These are phyloP conservation scores for Trichoderma parareesei DNA, from an alignment of 495 filamentous ascomycete genomes.

Conservation along the genomic window DNA sequence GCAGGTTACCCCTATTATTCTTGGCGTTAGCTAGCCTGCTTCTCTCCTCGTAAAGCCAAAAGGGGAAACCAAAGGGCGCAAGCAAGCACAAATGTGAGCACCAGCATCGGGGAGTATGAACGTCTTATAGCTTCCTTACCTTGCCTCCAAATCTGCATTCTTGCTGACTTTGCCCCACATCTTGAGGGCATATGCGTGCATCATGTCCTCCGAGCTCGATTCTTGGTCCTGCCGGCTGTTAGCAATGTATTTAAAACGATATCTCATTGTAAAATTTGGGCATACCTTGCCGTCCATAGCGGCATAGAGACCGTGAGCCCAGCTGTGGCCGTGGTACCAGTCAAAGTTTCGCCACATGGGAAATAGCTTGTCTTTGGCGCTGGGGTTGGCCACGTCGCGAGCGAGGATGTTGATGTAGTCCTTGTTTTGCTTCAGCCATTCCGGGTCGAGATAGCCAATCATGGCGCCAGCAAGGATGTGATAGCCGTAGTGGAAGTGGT, in stretches of 20 bases:
- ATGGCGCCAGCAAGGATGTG: constrained; percentile 85
- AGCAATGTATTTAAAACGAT: not conserved
- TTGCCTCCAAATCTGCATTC: constrained; percentile 74
- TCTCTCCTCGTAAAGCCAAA: not conserved
- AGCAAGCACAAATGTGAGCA: not conserved
- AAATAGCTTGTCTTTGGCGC: constrained; percentile 62
- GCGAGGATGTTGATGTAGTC: constrained; percentile 75
- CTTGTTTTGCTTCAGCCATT: constrained; percentile 65
- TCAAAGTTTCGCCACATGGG: constrained; percentile 84
- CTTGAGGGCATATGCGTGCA: constrained; percentile 83
- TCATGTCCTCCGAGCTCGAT: constrained; percentile 81
- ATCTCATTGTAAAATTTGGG: constrained; percentile 1
- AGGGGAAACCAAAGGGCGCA: too few species aligned
- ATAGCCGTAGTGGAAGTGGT: constrained; percentile 90
- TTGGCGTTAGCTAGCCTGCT: not conserved
- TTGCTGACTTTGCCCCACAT: constrained; percentile 80
- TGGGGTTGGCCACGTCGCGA: constrained; percentile 72
- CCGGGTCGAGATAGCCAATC: constrained; percentile 70
- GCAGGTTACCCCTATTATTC: constrained; percentile 56
- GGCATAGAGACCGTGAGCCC: constrained; percentile 92
- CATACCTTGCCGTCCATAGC: constrained; percentile 56
- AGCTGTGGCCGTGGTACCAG: constrained; percentile 93
- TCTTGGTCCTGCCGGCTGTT: constrained; percentile 55
- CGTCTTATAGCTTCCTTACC: constrained; percentile 27
- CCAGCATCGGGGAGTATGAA: not conserved